Percentiles rank a stretch among this genome's conserved stretches.
Evolutionary conservation across 306 rosid species (phyloP).

Genomic region (Citrullus mucosospermus): DNA sequence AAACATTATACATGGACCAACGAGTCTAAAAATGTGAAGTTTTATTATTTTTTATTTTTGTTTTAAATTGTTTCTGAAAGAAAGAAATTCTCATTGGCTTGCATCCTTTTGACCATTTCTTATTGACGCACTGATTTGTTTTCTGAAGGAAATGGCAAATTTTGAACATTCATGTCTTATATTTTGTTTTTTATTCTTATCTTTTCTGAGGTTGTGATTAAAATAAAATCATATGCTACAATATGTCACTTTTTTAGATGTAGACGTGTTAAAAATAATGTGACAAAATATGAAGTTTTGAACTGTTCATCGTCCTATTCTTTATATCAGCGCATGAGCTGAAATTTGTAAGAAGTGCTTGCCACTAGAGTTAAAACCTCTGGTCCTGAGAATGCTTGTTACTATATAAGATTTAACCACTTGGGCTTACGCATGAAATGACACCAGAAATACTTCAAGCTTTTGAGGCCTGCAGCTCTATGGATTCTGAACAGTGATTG

Average conservation of each 20-base stretch:
- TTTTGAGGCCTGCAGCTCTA: not conserved
- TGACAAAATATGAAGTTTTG: not conserved
- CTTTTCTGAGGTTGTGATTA: not conserved
- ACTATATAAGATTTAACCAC: not conserved
- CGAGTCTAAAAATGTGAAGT: not conserved
- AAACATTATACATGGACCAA: not conserved
- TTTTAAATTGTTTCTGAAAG: not conserved
- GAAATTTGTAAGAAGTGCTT: not conserved
- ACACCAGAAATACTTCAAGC: not conserved
- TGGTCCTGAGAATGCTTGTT: not conserved
- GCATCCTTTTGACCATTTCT: not conserved
- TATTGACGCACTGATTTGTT: not conserved
- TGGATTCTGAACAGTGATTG: not conserved
- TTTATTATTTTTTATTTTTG: not conserved
- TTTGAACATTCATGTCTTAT: not conserved
- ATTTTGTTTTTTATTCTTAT: too few relatives aligned
- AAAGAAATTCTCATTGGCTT: not conserved
- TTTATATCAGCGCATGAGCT: not conserved
- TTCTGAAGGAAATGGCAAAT: not conserved
- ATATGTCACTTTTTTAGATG: not conserved
- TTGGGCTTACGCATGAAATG: slow-evolving; percentile 3
- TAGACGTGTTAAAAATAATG: not conserved
- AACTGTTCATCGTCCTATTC: not conserved
- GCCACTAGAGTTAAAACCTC: not conserved
- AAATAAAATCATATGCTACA: not conserved